Evolutionary conservation across 139 green algal species (phyloP), one percentile per base, ranked within the genome.

Genomic region (Chlorella sp.): DNA sequence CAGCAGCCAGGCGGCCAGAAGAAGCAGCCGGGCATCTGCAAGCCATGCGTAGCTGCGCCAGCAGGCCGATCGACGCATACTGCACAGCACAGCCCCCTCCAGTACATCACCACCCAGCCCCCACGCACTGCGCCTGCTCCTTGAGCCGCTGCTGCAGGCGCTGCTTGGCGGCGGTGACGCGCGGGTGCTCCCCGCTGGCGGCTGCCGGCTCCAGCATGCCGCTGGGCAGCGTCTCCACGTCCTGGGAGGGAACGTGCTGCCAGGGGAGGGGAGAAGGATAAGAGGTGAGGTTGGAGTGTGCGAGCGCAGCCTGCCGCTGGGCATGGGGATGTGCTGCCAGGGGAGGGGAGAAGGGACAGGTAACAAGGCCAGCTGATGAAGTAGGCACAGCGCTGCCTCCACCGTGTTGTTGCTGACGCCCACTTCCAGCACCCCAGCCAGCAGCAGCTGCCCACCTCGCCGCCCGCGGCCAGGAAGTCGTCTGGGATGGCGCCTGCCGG

Each of bases 61-160:
- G n/a, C n/a, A n/a, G n/a, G n/a, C n/a, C n/a, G n/a, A n/a, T n/a
- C 3, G 7, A 3, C 7, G 56, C 56, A 65, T 20, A 20, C 56
- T n/a, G 22, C 56, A 65, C 56, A 65, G 30, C 13, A 20, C 56
- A 65, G 7, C 30, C 9, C 56, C 8, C 6, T 65, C 30, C 56
- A 14, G 56, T 20, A 20, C 56, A 6, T 70, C 14, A 17, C 26
- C 26, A 9, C 60, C 30, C 64, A 19, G 32, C 64, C 64, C 6
- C n/a, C 79, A 78, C 80, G 56, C 68, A 85, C 80, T 46, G 16
- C 14, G 80, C 68, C 80, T 91, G 88, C 17, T 85, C 77, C 43
- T 43, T 41, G 46, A 89, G 78, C 17, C 88, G 84, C 83, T 82
- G 46, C 74, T 83, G 86, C 80, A 89, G 56, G 54, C 81, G 51